Conservation (phyloP, 2,329 filamentous ascomycete species). For the Calonectria pseudoreteaudii region DNA sequence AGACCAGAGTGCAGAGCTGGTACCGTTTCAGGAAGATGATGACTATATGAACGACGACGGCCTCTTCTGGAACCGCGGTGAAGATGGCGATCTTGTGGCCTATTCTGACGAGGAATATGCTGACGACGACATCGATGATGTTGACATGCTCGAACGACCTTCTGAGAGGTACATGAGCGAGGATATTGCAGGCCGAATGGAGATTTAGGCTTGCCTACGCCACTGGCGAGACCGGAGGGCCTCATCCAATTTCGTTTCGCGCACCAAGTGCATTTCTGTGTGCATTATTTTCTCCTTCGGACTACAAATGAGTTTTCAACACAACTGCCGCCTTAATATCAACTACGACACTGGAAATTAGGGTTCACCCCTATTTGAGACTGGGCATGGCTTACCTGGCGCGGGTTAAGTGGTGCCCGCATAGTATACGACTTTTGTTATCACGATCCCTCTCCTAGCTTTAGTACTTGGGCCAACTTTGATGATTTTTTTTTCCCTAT, state of each 20-base stretch:
- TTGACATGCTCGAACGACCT: constrained; percentile 53
- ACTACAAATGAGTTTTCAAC: constrained; percentile 29
- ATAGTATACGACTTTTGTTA: constrained; percentile 24
- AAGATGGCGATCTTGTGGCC: constrained; percentile 67
- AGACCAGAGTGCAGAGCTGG: constrained; percentile 66
- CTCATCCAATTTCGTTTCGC: constrained; percentile 8
- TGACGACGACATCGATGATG: constrained; percentile 59
- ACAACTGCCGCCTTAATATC: constrained; percentile 30
- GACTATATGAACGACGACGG: constrained; percentile 63
- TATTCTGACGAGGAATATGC: constrained; percentile 64
- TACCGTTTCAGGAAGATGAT: constrained; percentile 59
- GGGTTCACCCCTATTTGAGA: not conserved
- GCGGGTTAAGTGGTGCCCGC: constrained; percentile 11
- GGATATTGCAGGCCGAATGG: constrained; percentile 72
- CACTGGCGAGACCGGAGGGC: not conserved
- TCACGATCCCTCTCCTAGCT: constrained; percentile 22
- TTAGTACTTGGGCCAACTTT: constrained; percentile 26
- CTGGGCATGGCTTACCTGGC: not conserved
- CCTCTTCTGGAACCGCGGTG: constrained; percentile 68
- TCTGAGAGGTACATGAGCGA: constrained; percentile 70
- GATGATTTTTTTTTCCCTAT: constrained; percentile 28
- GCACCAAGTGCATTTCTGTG: constrained; percentile 4
- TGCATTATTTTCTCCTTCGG: constrained; percentile 12
- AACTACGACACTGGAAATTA: not conserved
- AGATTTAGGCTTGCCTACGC: constrained; percentile 58